Conservation (phyloP, 1,284 basidiomycete species). For the Trametes versicolor region DNA sequence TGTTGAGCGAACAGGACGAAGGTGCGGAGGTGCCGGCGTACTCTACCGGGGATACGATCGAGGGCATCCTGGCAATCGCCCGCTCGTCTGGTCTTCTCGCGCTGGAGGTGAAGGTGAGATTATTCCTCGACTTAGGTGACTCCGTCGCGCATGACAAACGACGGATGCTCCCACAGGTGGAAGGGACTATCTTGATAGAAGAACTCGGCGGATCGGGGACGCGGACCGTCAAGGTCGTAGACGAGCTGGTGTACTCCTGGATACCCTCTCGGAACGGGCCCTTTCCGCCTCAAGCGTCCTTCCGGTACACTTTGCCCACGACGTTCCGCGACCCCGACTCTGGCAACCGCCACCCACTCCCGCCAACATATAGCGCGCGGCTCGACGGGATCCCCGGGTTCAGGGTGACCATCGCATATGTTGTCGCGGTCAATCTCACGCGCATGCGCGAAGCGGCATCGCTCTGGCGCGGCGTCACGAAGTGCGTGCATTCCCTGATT, state of each 20-base stretch:
- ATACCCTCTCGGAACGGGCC: constrained; percentile 31
- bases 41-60: constrained; percentile 37
- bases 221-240: constrained; percentile 30
- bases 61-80: constrained; percentile 41
- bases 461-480: constrained; percentile 39
- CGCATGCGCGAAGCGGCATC: constrained; percentile 36
- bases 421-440: constrained; percentile 48
- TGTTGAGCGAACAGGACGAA: constrained; percentile 41
- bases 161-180: constrained; percentile 30
- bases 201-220: constrained; percentile 41
- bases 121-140: not conserved
- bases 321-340: constrained; percentile 33
- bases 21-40: constrained; percentile 36
- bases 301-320: constrained; percentile 41
- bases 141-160: not conserved
- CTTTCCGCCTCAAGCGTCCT: constrained; percentile 41
- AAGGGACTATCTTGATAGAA: constrained; percentile 38
- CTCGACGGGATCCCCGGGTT: constrained; percentile 76
- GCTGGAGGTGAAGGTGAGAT: constrained; percentile 38
- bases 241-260: constrained; percentile 41
- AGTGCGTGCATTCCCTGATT: constrained; percentile 26
- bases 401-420: constrained; percentile 66
- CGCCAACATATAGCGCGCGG: constrained; percentile 70
- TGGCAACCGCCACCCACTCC: constrained; percentile 52
- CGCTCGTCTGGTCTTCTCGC: constrained; percentile 38